Percentiles rank a stretch among this genome's conserved stretches.
Evolutionary conservation across 495 filamentous ascomycete species (phyloP).

Genomic region (Penicillium salamii): DNA sequence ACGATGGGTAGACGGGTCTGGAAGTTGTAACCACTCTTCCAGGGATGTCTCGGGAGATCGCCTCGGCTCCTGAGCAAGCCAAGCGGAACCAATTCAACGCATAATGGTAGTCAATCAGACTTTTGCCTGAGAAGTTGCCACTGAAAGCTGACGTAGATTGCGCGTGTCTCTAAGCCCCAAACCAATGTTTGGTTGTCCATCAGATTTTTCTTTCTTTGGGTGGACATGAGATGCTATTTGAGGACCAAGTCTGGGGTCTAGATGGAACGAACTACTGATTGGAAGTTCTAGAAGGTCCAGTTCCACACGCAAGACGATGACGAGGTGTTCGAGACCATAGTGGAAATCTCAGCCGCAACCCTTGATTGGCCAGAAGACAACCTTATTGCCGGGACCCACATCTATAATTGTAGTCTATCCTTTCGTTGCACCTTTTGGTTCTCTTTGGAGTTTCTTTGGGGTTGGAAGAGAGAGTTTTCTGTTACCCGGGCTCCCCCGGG

Average conservation of each 20-base stretch:
- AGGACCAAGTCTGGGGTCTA: background rate
- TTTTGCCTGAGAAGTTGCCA: background rate
- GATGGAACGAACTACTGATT: background rate
- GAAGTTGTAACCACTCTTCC: background rate
- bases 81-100: background rate
- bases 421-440: background rate
- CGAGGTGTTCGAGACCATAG: slow-evolving; percentile 5
- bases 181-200: background rate
- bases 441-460: background rate
- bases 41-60: background rate
- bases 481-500: slow-evolving; percentile 2
- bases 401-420: slow-evolving; percentile 8
- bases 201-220: background rate
- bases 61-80: background rate
- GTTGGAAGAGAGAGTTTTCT: background rate
- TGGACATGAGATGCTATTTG: background rate
- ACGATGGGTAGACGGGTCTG: background rate
- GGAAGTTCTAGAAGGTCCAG: slow-evolving; percentile 1
- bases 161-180: background rate
- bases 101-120: background rate
- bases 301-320: slow-evolving; percentile 1
- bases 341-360: background rate
- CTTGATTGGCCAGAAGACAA: slow-evolving; percentile 7
- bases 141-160: slow-evolving; percentile 3
- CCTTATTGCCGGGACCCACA: slow-evolving; percentile 4